Conservation (phyloP, 305 asterid species). For the Solanum chacoense region DNA sequence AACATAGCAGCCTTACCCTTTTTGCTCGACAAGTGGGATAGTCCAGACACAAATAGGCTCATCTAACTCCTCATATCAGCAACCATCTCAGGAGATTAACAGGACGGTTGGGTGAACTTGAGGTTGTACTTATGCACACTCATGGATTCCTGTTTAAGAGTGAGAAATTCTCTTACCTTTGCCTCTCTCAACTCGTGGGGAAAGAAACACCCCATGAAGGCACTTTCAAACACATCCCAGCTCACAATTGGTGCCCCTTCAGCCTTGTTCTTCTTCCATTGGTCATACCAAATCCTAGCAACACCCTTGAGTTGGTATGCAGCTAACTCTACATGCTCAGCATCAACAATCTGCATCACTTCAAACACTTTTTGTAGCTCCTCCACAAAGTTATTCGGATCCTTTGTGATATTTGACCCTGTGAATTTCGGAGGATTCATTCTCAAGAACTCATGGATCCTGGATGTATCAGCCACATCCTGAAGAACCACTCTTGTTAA, state of each 20-base stretch:
- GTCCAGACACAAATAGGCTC: not conserved
- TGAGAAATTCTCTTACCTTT: not conserved
- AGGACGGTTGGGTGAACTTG: not conserved
- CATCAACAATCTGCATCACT: not conserved
- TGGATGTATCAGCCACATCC: too few relatives aligned
- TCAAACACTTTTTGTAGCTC: accelerated
- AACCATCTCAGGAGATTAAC: not conserved
- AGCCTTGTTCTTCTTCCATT: not conserved
- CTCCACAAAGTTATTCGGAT: not conserved
- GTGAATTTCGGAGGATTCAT: not conserved
- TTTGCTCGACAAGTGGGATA: not conserved
- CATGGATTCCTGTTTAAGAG: not conserved
- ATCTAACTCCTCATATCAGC: not conserved
- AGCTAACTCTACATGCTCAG: not conserved
- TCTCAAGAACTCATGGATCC: not conserved
- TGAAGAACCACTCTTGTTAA: not conserved
- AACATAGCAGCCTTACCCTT: not conserved
- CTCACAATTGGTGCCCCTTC: not conserved
- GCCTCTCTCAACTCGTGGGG: not conserved
- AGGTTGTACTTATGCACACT: not conserved
- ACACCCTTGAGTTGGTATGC: not conserved
- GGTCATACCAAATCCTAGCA: not conserved
- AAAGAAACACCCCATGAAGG: not conserved
- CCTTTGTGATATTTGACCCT: not conserved
- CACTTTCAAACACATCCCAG: not conserved